Evolutionary conservation across 306 rosid genomes (phyloP).

Genomic region (Herpetospermum pedunculosum): DNA sequence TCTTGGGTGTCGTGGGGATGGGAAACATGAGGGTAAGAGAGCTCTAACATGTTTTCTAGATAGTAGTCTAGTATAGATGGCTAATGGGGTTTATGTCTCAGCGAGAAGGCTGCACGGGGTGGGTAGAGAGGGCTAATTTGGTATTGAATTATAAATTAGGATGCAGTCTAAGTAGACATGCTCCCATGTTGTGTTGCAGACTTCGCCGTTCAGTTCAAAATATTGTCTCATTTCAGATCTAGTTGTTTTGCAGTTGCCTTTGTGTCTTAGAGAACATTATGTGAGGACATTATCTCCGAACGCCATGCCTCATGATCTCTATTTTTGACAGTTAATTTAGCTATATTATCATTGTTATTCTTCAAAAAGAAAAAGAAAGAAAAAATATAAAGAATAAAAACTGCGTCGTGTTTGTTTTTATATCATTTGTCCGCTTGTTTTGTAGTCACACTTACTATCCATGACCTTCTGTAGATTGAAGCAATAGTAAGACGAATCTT

Average conservation of each 20-base stretch:
- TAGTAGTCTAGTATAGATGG: neutral
- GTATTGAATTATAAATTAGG: neutral
- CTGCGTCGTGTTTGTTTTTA: neutral
- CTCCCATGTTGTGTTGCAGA: neutral
- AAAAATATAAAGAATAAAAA: neutral
- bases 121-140: neutral
- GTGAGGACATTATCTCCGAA: neutral
- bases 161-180: neutral
- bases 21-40: neutral
- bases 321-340: neutral
- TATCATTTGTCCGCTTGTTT: neutral
- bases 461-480: conserved; percentile 55
- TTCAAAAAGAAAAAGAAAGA: too few species aligned
- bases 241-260: neutral
- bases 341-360: neutral
- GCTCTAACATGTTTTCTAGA: neutral
- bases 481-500: conserved; percentile 82
- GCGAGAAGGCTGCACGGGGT: too few species aligned
- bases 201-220: neutral
- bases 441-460: conserved; percentile 2
- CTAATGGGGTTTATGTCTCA: neutral
- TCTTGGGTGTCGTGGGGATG: neutral
- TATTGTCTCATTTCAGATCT: neutral
- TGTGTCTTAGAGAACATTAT: neutral
- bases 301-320: neutral